Percentiles rank a stretch among this genome's conserved stretches.
Evolutionary conservation across 768 basidiomycete genomes (phyloP).

Genomic region (Imleria badia): DNA sequence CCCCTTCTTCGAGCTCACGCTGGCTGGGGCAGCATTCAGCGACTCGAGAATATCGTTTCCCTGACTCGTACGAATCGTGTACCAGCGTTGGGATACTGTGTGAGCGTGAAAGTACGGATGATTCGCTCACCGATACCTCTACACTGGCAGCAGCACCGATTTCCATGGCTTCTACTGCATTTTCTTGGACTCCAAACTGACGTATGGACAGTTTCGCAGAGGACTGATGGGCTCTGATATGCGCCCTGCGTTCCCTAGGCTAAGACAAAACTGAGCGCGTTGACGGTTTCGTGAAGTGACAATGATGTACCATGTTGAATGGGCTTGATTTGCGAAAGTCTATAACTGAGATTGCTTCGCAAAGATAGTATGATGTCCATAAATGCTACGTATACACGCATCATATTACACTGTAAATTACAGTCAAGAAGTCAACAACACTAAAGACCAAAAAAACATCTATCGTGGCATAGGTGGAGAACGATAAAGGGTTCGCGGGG

Average conservation of each 20-base stretch:
- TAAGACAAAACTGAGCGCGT: constrained; percentile 22
- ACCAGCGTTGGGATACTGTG: neutral
- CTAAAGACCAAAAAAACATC: too few relatives aligned
- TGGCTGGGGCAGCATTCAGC: constrained; percentile 27
- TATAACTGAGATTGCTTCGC: neutral
- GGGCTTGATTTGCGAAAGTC: neutral
- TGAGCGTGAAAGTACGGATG: neutral
- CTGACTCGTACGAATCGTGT: constrained; percentile 27
- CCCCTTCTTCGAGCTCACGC: constrained; percentile 61
- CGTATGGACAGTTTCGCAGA: constrained; percentile 51
- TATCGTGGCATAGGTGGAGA: too few relatives aligned
- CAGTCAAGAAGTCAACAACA: too few relatives aligned
- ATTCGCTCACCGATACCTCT: constrained; percentile 41
- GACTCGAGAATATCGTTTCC: constrained; percentile 44
- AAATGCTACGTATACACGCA: too few relatives aligned
- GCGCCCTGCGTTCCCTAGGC: constrained; percentile 40
- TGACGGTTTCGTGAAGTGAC: neutral
- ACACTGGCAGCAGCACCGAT: constrained; percentile 36
- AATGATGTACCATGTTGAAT: constrained; percentile 22
- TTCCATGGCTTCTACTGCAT: constrained; percentile 47
- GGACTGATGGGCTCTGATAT: constrained; percentile 47
- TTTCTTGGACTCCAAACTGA: constrained; percentile 49
- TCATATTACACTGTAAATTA: too few relatives aligned
- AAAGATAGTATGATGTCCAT: too few relatives aligned
- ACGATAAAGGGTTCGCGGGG: neutral